A percentile compares a stretch with the other conserved stretches of the same genome.
phyloP scores from a whole-genome alignment of 2,329 filamentous ascomycete species.

The Phialophora expanda region DNA sequence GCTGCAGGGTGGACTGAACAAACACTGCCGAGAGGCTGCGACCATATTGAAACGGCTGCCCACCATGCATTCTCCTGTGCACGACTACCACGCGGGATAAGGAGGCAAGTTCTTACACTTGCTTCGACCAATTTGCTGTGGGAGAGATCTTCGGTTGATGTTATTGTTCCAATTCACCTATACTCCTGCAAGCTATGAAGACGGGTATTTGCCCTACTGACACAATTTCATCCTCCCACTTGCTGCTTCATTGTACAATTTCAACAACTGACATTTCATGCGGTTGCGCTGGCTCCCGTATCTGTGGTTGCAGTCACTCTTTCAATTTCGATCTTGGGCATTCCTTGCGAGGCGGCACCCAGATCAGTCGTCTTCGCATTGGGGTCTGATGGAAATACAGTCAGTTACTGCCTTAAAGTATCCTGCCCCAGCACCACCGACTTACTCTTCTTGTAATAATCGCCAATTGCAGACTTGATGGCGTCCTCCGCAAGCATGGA shows the following conservation, averaged over 20 bases:
- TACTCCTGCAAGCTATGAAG: conserved; percentile 17
- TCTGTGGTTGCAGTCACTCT: conserved; percentile 55
- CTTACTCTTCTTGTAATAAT: conserved; percentile 78
- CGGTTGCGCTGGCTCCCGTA: conserved; percentile 35
- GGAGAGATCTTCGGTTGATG: background rate
- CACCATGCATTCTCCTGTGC: background rate
- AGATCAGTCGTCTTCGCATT: conserved; percentile 75
- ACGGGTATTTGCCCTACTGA: conserved; percentile 21
- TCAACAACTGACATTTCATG: conserved; percentile 2
- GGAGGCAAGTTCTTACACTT: background rate
- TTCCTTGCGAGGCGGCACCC: conserved; percentile 67
- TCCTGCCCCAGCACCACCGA: background rate
- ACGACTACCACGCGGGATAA: background rate
- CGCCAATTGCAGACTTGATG: conserved; percentile 87
- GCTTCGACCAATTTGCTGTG: background rate
- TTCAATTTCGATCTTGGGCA: conserved; percentile 69
- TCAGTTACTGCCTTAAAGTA: background rate
- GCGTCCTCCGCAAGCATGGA: conserved; percentile 92
- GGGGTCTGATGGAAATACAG: conserved; percentile 69
- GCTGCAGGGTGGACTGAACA: no score
- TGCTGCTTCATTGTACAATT: background rate
- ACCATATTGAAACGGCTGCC: no score
- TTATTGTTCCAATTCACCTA: conserved; percentile 8
- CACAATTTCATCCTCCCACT: conserved; percentile 21
- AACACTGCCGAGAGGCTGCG: no score